Base-by-base conservation (phyloP, 2,329 filamentous ascomycete genomes). In the Ascochyta koolunga region DNA sequence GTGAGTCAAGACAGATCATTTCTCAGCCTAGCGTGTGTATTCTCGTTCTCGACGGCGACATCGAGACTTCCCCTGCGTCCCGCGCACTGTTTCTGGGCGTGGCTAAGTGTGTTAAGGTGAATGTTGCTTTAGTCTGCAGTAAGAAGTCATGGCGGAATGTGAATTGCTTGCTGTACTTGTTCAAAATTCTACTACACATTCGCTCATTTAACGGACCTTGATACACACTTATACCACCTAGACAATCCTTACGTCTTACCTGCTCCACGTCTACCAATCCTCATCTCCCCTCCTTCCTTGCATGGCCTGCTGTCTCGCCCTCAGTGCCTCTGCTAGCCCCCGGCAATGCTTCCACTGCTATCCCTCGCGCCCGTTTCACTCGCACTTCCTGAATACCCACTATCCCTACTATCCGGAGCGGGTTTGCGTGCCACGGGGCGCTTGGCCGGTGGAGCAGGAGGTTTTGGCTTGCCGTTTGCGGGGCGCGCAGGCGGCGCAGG, bases 381-480 rank as follows among this genome's bases (percentile, higher is more conserved):
- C 19, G 64, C 73, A 47, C 69, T 75, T 4, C 76, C 77, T 33
- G 74, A 76, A 56, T 80, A 80, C 15, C 78, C 79, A 49, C 77
- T 79, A 59, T 97, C 93, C 45, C 93, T 85, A 29, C 89, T 39
- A 79, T 85, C 41, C 85, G 86, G 82, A 0, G 83, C 86, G 0
- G 90, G 87, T 76, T 95, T 96, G 56, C 87, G 86, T 21, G 83
- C 71, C 33, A 82, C 86, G 1, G 93, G 93, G 19, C 93, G 83
- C 78, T 96, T 96, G 11, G 85, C 86, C 2, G 91, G 93, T 19
- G 89, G 91, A 21, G 87, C 86, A 3, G 91, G 90, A 2, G 91
- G 89, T 9, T 86, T 84, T 0, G 89, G 86, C 75, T 92, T 93
- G 41, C 76, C 74, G 57, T 88, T 85, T 1, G 89, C 86, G 9